These are phyloP conservation scores for Boechera stricta DNA, from an alignment of 345 rosid genomes.

Conservation along the genomic window DNA sequence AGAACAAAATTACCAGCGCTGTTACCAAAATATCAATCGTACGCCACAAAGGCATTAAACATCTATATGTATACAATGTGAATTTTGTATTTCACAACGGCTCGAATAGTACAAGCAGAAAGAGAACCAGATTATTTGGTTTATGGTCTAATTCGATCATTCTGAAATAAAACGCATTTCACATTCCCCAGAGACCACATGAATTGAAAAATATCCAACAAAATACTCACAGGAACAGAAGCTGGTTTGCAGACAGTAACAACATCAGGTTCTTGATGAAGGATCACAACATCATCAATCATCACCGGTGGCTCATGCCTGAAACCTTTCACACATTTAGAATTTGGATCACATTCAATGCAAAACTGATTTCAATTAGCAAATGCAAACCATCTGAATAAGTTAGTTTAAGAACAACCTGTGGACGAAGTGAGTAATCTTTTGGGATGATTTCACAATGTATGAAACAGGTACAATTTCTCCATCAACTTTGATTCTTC, in stretches of 20 bases:
- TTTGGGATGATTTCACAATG: conserved; percentile 72
- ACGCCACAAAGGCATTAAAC: conserved; percentile 19
- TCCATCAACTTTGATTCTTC: conserved; percentile 88
- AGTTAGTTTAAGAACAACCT: conserved; percentile 51
- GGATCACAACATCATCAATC: conserved; percentile 65
- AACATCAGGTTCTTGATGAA: conserved; percentile 72
- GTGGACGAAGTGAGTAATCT: conserved; percentile 90
- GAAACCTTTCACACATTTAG: conserved; percentile 50
- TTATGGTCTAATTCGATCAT: neutral
- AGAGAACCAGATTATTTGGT: neutral
- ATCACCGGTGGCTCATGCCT: conserved; percentile 95
- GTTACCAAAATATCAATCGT: neutral
- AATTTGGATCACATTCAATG: neutral
- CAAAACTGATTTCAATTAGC: neutral
- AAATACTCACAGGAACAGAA: conserved; percentile 77
- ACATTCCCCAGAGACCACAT: neutral
- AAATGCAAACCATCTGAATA: neutral
- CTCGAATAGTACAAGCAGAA: neutral
- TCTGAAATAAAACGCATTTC: neutral
- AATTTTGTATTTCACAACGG: neutral
- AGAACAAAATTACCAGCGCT: conserved; percentile 4
- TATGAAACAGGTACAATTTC: conserved; percentile 75
- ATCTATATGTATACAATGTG: neutral
- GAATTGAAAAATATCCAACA: neutral
- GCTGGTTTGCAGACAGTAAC: conserved; percentile 88